Base-by-base conservation (phyloP, 2,329 filamentous ascomycete genomes). In the Escovopsis weberi region DNA sequence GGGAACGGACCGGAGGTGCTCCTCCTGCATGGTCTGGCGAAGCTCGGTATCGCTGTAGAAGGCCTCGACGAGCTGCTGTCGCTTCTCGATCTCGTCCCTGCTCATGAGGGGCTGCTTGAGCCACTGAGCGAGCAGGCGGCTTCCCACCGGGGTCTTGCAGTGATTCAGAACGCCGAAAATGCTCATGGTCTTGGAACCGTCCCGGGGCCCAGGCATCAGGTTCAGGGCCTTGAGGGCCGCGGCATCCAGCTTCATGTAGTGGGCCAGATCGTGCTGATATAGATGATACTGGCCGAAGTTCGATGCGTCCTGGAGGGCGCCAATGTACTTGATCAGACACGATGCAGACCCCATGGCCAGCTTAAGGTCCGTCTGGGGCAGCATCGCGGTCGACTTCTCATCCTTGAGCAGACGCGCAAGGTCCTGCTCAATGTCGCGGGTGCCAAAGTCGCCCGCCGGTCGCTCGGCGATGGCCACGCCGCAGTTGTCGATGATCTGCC, bases 211-310 rank as follows among this genome's bases (percentile, higher is more conserved):
- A 5, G 91, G 93, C 88, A 98, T 96, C 33, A 98, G 73, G 54
- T 98, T 98, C 42, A 98, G 72, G 0, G 91, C 91, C 55, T 93
- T 89, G 37, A 98, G 68, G 0, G 91, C 91, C 1, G 91, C 86
- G 1, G 93, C 87, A 61, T 98, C 91, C 4, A 98, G 72, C 63
- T 95, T 98, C 91, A 98, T 98, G 60, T 86, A 98, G 55, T 98
- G 88, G 2, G 88, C 82, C 37, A 98, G 66, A 57, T 98, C 91
- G 61, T 98, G 91, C 62, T 98, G 91, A 57, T 96, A 98, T 12
- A 98, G 74, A 59, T 89, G 85, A 57, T 93, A 98, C 57, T 98
- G 89, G 3, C 93, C 91, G 60, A 95, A 96, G 62, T 98, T 98
- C 43, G 85, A 86, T 1, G 85, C 69, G 58, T 98, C 91, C 28